These are phyloP conservation scores for Giardia muris DNA, from an alignment of 208 protist species.

Conservation along the genomic window DNA sequence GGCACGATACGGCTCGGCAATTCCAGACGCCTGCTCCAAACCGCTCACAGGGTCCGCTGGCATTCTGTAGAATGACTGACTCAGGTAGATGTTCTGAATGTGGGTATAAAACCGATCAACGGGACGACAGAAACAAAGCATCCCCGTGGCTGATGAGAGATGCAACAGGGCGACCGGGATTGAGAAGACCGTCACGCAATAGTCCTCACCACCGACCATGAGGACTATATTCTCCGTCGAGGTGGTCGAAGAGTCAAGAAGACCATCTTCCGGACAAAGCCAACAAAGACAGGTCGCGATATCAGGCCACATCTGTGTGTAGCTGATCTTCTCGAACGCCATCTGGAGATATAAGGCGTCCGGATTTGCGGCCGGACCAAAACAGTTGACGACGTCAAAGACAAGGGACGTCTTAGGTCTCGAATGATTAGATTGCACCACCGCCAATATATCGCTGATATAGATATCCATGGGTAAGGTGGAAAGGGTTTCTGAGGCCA, in stretches of 20 bases:
- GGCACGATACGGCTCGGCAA: background rate
- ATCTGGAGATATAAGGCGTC: background rate
- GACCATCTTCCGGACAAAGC: background rate
- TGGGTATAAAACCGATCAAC: background rate
- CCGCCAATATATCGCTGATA: too few species aligned
- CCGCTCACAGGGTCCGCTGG: too few species aligned
- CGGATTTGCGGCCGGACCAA: background rate
- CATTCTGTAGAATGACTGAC: background rate
- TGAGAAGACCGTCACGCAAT: background rate
- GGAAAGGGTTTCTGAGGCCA: too few species aligned
- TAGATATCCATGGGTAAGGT: too few species aligned
- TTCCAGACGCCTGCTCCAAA: background rate
- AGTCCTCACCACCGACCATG: background rate
- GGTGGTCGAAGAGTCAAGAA: background rate
- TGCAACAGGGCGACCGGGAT: background rate
- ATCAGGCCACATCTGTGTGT: background rate
- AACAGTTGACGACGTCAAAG: background rate
- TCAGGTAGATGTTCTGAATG: background rate
- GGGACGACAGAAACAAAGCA: background rate
- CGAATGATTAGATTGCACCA: too few species aligned
- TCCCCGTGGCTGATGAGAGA: background rate
- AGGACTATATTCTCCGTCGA: background rate
- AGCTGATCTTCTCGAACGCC: background rate
- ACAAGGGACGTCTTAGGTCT: too few species aligned
- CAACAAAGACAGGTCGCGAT: background rate